Evolutionary conservation across 2,329 filamentous ascomycete species (phyloP).

Genomic region (Calycina marina): DNA sequence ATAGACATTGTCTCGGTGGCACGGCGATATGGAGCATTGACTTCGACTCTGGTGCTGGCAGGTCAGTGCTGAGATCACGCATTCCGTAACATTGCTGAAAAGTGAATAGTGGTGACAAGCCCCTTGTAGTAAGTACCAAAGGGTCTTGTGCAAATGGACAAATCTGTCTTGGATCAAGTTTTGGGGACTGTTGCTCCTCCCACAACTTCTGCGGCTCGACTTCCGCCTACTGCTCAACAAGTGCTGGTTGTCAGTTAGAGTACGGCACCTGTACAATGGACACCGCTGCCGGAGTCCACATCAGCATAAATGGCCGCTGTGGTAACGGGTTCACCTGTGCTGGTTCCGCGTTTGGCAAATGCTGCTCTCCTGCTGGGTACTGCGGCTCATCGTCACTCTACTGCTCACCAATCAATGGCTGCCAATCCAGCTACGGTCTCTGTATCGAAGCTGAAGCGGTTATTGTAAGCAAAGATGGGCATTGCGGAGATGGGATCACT

Average conservation of each 20-base stretch:
- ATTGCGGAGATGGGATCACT: background rate
- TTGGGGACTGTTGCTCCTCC: slow-evolving; percentile 10
- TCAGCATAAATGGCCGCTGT: background rate
- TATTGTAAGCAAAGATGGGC: background rate
- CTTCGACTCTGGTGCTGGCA: slow-evolving; percentile 10
- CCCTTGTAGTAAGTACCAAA: slow-evolving; percentile 1
- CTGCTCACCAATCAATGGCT: background rate
- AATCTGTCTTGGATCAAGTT: slow-evolving; percentile 5
- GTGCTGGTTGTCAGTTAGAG: background rate
- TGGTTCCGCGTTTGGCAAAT: background rate
- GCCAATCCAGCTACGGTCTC: background rate
- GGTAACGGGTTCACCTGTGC: background rate
- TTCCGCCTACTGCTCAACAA: slow-evolving; percentile 6
- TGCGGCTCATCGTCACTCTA: background rate
- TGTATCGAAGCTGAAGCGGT: background rate
- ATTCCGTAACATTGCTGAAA: too few species aligned
- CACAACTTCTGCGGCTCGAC: slow-evolving; percentile 9
- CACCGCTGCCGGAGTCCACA: background rate
- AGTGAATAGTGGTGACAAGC: background rate
- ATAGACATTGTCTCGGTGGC: slow-evolving; percentile 19
- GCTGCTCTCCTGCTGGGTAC: background rate
- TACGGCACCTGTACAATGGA: background rate
- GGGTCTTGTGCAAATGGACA: slow-evolving; percentile 7
- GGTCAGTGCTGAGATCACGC: too few species aligned
- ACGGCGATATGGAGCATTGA: slow-evolving; percentile 8